Base-by-base conservation (phyloP, 257 asterid species). In the Haberlea rhodopensis region DNA sequence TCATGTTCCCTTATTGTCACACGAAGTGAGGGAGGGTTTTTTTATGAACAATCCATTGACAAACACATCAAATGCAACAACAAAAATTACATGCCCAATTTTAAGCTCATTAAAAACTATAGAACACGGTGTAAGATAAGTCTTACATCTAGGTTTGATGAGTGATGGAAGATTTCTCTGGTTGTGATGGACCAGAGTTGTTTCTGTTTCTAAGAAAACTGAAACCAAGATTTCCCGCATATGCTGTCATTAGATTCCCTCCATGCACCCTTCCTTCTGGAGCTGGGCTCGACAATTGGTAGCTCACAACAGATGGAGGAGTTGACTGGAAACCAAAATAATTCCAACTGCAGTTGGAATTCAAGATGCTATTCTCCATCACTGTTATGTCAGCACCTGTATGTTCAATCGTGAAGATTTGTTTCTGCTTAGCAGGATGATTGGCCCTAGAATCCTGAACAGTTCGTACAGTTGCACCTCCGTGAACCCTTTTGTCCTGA, bases 181-280 rank as follows among this genome's bases (percentile, higher is more conserved):
- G 62, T 58, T 70, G 67, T 6, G 78, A 68, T 22, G 73, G 76
- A 66, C 56, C 22, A 60, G 15, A 66, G 43, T 49, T 19, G 23
- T 15, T 40, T 25, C 29, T 62, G 60, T 25, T 62, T 67, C 58
- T 77, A 54, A 48, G 28, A 49, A 67, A 71, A 56, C 55, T 43
- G 62, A 25, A 31, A 62, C 63, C 52, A 28, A 80, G 56, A 22
- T 56, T 54, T n/a, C 59, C 71, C n/a, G 65, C 37, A 15, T 77
- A 60, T 65, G 75, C 26, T 26, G 86, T 70, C 78, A 81, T 34
- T 63, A 81, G 57, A 55, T 72, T 73, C 65, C 86, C 86, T 27
- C 86, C 86, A 54, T 81, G 86, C 61, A 81, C 83, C 67, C 86
- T 81, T 26, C 81, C 83, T 73, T 81, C 86, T 16, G 79, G 67